phyloP scores from a whole-genome alignment of 805 yeast genomes.

The Saccharomycopsis capsularis region DNA sequence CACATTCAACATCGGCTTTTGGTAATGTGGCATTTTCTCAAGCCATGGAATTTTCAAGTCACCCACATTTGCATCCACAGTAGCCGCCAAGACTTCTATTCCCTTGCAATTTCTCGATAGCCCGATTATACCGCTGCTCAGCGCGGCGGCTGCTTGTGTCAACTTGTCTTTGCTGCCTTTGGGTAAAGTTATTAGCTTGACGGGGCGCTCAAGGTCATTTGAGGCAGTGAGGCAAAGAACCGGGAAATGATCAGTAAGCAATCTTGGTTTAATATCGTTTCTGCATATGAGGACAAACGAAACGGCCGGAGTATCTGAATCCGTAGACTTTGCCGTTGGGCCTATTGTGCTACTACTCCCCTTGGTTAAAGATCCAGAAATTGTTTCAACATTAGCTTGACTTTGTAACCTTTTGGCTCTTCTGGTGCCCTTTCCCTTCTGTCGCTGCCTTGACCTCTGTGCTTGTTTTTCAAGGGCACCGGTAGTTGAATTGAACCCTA shows the following conservation, averaged over 20 bases:
- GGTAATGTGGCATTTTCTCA: constrained; percentile 25
- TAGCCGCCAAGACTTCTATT: neutral
- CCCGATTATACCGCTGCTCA: neutral
- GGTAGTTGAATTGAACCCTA: constrained; percentile 19
- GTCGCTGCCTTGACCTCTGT: neutral
- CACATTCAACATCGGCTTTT: constrained; percentile 35
- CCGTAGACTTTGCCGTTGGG: neutral
- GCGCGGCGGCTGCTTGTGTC: neutral
- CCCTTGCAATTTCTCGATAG: neutral
- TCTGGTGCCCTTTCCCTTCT: neutral
- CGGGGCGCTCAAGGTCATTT: neutral
- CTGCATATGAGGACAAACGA: constrained; percentile 15
- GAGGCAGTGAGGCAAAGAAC: constrained; percentile 15
- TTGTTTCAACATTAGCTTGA: too few relatives aligned
- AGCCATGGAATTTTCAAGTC: constrained; percentile 44
- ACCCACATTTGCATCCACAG: constrained; percentile 24
- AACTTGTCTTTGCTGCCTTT: neutral
- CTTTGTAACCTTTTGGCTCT: neutral
- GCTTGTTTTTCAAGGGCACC: constrained; percentile 14
- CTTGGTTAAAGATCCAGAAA: too few relatives aligned
- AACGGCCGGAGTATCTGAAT: neutral
- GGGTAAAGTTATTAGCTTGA: neutral
- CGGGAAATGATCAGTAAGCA: constrained; percentile 19
- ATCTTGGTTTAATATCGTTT: constrained; percentile 15
- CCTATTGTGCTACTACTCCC: too few relatives aligned